Base-by-base conservation (phyloP, 176 grass and related monocot species). In the Bromus sterilis region DNA sequence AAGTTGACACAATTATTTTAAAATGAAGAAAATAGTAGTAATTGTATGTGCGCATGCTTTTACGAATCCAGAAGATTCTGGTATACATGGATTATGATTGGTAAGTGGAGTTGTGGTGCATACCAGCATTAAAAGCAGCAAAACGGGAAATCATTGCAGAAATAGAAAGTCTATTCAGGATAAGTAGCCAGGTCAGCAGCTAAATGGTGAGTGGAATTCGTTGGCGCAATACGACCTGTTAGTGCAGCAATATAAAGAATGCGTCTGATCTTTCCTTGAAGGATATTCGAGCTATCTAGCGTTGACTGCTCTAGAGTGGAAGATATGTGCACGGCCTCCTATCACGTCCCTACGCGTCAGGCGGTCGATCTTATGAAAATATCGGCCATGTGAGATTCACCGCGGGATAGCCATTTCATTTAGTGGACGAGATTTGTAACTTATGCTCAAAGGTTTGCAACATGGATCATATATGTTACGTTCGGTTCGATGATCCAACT, bases 41-140 rank as follows among this genome's bases (percentile, higher is more conserved):
- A 4, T 7, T 0, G 36, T 37, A 37, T 37, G 3, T 4, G 3
- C 1, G 36, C 36, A n/a, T n/a, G 36, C 1, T 8, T 37, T 37
- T 3, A 68, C 35, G 14, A 11, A 11, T 41, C 10, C 39, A 56
- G 46, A 76, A 55, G 42, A 76, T 39, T 29, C 18, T 13, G 11
- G 8, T 69, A 28, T 49, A 18, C 44, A n/a, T 39, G 3, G 20
- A 23, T 11, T 49, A 63, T 25, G 53, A 20, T 4, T 43, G 11
- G 25, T 24, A 32, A 67, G 62, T 84, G 74, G 82, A 78, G 18
- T 43, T 26, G 35, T 82, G 42, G 74, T 78, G 82, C 66, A 60
- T 29, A 37, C 75, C 75, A 72, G 56, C 70, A 64, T 11, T 64
- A 51, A 49, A 14, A 51, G n/a, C 70, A 28, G 64, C 15, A 59